These are phyloP conservation scores for Dendrobium chrysotoxum DNA, from an alignment of 106 monocot species.

Conservation along the genomic window DNA sequence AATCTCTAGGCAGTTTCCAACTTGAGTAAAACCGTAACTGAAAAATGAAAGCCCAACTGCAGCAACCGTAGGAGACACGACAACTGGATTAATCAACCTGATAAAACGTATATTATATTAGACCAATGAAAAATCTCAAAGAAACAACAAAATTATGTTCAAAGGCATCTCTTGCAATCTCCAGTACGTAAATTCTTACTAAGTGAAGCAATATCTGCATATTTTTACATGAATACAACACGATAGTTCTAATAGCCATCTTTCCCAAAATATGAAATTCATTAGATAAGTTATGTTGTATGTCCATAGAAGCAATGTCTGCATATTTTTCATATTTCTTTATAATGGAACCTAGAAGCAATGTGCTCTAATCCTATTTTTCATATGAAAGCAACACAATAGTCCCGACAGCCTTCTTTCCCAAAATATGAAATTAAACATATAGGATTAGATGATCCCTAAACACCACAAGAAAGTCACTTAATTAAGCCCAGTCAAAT, in stretches of 20 bases:
- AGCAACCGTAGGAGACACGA: constrained; percentile 85
- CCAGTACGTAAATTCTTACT: neutral
- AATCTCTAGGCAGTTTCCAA: constrained; percentile 79
- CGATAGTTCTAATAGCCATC: neutral
- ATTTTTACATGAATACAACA: neutral
- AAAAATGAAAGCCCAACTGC: constrained; percentile 97
- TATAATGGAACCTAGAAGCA: neutral
- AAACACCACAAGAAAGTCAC: neutral
- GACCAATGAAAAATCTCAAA: neutral
- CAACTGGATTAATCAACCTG: constrained; percentile 95
- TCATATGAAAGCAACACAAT: neutral
- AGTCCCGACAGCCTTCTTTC: neutral
- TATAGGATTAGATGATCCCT: neutral
- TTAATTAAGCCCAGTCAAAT: neutral
- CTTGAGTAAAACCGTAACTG: constrained; percentile 87
- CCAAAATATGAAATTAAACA: neutral
- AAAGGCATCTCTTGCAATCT: neutral
- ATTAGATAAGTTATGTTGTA: too few species aligned
- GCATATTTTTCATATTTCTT: too few species aligned
- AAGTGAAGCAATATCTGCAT: neutral
- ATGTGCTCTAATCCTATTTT: neutral
- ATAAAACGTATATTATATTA: constrained; percentile 2
- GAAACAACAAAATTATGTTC: neutral
- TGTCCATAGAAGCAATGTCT: too few species aligned
- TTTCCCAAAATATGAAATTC: neutral